A percentile compares a stretch with the other conserved stretches of the same genome.
These are phyloP conservation scores for Picea engelmannii DNA, from an alignment of 83 land plant species.

Conservation along the genomic window DNA sequence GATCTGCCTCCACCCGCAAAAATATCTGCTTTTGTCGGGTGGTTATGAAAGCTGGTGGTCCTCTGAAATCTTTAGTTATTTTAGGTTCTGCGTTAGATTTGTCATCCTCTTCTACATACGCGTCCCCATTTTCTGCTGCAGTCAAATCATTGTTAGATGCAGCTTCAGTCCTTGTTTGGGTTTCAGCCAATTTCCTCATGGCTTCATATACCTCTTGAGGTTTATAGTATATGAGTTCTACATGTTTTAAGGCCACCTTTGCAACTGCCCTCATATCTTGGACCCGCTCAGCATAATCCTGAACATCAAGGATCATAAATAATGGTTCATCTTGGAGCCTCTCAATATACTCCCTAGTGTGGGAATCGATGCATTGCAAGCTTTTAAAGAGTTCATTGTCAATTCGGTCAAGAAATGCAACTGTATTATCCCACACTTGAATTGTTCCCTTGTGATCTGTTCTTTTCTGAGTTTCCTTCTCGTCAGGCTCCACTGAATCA, in stretches of 20 bases:
- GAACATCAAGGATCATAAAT: slow-evolving; percentile 72
- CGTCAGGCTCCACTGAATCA: slow-evolving; percentile 71
- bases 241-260: slow-evolving; percentile 71
- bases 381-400: slow-evolving; percentile 49
- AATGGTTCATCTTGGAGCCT: slow-evolving; percentile 72
- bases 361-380: slow-evolving; percentile 45
- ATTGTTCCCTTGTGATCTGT: slow-evolving; percentile 52
- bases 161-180: slow-evolving; percentile 26
- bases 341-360: slow-evolving; percentile 48
- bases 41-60: too few species aligned
- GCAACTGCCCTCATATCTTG: slow-evolving; percentile 72
- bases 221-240: slow-evolving; percentile 86
- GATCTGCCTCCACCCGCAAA: too few species aligned
- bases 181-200: slow-evolving; percentile 64
- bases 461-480: slow-evolving; percentile 77
- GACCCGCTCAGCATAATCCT: slow-evolving; percentile 69
- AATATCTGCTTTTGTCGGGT: too few species aligned
- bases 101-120: slow-evolving; percentile 46
- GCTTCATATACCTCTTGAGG: slow-evolving; percentile 93
- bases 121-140: slow-evolving; percentile 30
- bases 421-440: slow-evolving; percentile 39
- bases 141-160: slow-evolving; percentile 20
- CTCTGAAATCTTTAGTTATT: too few species aligned
- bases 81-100: too few species aligned
- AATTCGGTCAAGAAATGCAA: slow-evolving; percentile 32